phyloP scores from a whole-genome alignment of 257 asterid species.

The Echium plantagineum region DNA sequence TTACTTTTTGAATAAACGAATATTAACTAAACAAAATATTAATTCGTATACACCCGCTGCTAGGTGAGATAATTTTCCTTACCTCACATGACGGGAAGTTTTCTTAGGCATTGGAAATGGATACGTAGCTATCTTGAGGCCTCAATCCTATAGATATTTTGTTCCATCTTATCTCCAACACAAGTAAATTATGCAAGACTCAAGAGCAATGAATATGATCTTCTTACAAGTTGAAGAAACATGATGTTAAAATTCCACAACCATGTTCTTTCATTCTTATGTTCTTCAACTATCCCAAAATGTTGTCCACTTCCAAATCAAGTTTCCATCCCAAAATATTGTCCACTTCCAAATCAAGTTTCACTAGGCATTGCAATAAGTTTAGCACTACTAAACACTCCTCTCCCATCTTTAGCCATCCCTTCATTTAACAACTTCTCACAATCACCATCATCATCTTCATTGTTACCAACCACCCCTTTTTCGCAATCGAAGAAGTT shows the following conservation, averaged over 20 bases:
- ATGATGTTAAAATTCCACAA: neutral
- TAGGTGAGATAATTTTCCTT: no score
- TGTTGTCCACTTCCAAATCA: neutral
- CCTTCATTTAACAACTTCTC: slow-evolving; percentile 42
- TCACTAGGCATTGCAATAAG: slow-evolving; percentile 56
- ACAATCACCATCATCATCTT: slow-evolving; percentile 23
- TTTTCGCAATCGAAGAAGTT: slow-evolving; percentile 75
- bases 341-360: no score
- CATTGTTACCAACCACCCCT: slow-evolving; percentile 42
- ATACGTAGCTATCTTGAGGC: neutral
- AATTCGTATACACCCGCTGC: no score
- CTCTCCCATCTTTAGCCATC: slow-evolving; percentile 64
- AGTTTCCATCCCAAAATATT: no score
- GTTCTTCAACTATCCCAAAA: neutral
- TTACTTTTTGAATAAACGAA: no score
- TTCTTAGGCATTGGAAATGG: neutral
- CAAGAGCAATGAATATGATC: neutral
- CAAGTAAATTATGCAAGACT: neutral
- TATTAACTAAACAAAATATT: no score
- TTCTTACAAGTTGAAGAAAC: neutral
- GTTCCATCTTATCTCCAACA: neutral
- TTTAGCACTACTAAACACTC: slow-evolving; percentile 25
- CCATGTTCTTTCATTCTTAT: neutral
- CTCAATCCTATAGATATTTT: neutral
- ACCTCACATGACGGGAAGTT: neutral